Base-by-base conservation (phyloP, 1,139 yeast genomes). In the Debaryomycetaceae sp. region DNA sequence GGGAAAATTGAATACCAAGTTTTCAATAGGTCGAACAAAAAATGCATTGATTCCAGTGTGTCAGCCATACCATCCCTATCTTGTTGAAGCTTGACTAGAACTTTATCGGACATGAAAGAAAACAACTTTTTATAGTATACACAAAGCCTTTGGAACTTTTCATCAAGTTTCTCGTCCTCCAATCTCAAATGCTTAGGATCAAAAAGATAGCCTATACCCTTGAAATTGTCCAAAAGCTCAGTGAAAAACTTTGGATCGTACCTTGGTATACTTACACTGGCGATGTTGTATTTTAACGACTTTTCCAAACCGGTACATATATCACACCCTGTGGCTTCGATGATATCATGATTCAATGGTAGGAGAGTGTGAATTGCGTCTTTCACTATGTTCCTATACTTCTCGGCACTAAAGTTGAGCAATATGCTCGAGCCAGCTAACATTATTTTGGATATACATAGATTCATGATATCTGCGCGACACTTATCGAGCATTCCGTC, bases 1-100 rank as follows among this genome's bases (percentile, higher is more conserved):
- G 69, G 68, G 42, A 54, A 57, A 7, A 57, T 51, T 6, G 43
- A 44, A 38, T 50, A 48, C 69, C 68, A 65, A 41, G 49, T 53
- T 39, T 56, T 55, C 9, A 61, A 45, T n/a, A 62, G 45, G n/a
- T 56, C 50, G 43, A 49, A 61, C 3, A 57, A 53, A 9, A 46
- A 43, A 13, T 49, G 43, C 2, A 63, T 53, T 6, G 64, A 59
- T 46, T 60, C 63, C 2, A 55, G 51, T 5, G 59, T 45, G 4
- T 57, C 54, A 39, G 45, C 43, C 34, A 48, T 46, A 40, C 55
- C 59, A 39, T 58, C 42, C 41, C 63, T 44, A 13, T 45, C 29
- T 27, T 39, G 41, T 39, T 47, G 49, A 4, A 56, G 41, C 11
- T 31, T 24, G 6, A 51, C 45, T 4, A 58, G 55, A 14, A 59